phyloP scores from a whole-genome alignment of 495 filamentous ascomycete genomes.

The Aspergillus homomorphus region DNA sequence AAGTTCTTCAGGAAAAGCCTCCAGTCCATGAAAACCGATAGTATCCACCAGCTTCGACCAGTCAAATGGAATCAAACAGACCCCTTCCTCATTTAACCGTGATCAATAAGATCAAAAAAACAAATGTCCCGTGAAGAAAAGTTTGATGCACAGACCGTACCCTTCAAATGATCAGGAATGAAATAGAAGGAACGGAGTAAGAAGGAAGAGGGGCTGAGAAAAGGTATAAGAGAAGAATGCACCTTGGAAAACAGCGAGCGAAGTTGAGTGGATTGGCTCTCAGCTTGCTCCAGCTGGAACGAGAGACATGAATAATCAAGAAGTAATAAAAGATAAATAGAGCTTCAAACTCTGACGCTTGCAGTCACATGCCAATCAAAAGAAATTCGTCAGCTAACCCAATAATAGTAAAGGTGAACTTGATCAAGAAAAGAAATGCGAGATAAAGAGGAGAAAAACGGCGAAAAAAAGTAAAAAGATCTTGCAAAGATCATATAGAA shows the following conservation, averaged over 20 bases:
- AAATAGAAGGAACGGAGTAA: constrained; percentile 17
- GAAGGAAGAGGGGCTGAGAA: neutral
- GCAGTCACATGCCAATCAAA: constrained; percentile 31
- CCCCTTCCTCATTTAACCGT: constrained; percentile 6
- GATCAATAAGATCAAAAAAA: constrained; percentile 6
- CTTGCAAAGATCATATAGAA: constrained; percentile 24
- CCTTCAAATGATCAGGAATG: neutral
- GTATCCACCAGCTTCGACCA: constrained; percentile 9
- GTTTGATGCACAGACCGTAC: neutral
- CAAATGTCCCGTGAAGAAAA: constrained; percentile 14
- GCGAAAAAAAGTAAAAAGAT: constrained; percentile 15
- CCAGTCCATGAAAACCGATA: constrained; percentile 11
- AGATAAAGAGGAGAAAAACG: constrained; percentile 19
- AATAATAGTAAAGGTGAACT: constrained; percentile 20
- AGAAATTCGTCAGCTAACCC: constrained; percentile 45
- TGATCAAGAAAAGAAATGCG: constrained; percentile 19
- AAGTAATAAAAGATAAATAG: constrained; percentile 32
- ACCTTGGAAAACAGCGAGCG: neutral
- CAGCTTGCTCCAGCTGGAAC: neutral
- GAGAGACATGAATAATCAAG: constrained; percentile 26
- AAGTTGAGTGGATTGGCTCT: neutral
- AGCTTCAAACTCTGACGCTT: constrained; percentile 38
- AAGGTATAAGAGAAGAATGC: constrained; percentile 10
- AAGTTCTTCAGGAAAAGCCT: neutral
- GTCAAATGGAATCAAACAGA: constrained; percentile 5